Conservation (phyloP, 208 protist genomes). For the Acanthamoeba sp. region DNA sequence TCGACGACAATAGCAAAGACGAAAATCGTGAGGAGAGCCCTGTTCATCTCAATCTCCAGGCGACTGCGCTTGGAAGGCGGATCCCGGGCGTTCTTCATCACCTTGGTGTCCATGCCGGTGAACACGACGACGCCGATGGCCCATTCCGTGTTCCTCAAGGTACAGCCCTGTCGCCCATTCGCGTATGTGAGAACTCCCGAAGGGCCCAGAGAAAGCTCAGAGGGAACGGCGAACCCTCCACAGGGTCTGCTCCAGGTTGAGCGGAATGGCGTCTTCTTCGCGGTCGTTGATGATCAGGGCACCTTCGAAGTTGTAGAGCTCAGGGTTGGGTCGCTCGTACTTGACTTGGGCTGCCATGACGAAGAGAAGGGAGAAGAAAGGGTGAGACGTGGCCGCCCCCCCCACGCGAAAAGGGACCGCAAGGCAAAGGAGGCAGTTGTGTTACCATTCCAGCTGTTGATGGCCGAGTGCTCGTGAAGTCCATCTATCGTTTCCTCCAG, state of each 20-base stretch:
- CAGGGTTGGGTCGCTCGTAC: constrained; percentile 75
- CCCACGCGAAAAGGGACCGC: not conserved
- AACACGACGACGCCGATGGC: constrained; percentile 85
- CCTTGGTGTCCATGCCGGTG: constrained; percentile 88
- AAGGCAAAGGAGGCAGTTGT: not conserved
- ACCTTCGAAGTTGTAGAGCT: constrained; percentile 77
- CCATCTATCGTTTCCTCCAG: constrained; percentile 59
- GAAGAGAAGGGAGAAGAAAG: not conserved
- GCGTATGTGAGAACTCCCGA: not conserved
- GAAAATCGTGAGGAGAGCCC: constrained; percentile 83
- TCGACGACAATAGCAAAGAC: constrained; percentile 81
- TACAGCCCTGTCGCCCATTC: constrained; percentile 68
- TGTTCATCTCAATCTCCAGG: constrained; percentile 84
- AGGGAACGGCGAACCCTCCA: constrained; percentile 24
- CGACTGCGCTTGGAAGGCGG: constrained; percentile 81
- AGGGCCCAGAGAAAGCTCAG: not conserved
- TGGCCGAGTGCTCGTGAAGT: constrained; percentile 41
- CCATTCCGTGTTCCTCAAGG: constrained; percentile 84
- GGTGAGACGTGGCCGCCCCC: not conserved
- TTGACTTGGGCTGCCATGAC: constrained; percentile 51
- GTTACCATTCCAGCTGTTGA: not conserved
- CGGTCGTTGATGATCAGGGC: constrained; percentile 21
- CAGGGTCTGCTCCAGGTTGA: constrained; percentile 62
- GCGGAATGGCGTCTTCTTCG: constrained; percentile 55
- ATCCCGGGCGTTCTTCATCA: constrained; percentile 84